Evolutionary conservation across 495 filamentous ascomycete species (phyloP).

Genomic region (Aspergillus kassunensis): DNA sequence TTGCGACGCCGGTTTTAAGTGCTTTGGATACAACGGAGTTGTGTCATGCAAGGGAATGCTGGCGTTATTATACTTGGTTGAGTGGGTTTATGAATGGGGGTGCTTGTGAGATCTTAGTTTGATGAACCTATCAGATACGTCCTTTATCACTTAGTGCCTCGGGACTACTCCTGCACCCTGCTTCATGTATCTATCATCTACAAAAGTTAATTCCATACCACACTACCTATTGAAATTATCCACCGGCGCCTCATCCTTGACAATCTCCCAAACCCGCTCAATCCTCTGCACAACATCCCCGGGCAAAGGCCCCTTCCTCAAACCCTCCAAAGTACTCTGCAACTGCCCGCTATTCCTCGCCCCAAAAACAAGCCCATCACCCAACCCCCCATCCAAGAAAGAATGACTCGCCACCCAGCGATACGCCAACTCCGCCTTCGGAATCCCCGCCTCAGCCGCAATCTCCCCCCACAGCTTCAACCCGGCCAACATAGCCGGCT

Average conservation of each 20-base stretch:
- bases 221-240: conserved; percentile 42
- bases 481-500: conserved; percentile 31
- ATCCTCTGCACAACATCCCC: conserved; percentile 37
- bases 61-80: no score
- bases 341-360: conserved; percentile 46
- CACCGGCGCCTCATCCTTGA: conserved; percentile 43
- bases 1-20: no score
- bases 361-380: conserved; percentile 55
- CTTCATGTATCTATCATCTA: no score
- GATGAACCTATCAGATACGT: no score
- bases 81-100: no score
- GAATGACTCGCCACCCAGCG: conserved; percentile 56
- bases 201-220: no score
- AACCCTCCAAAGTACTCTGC: conserved; percentile 41
- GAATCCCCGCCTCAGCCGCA: conserved; percentile 35
- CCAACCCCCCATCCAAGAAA: conserved; percentile 39
- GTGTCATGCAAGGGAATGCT: no score
- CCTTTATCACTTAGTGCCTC: no score
- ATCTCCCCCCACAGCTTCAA: conserved; percentile 45
- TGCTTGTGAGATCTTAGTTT: no score
- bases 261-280: conserved; percentile 48
- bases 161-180: no score
- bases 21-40: no score
- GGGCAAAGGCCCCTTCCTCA: conserved; percentile 48
- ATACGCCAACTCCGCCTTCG: conserved; percentile 49